These are phyloP conservation scores for Sclerotinia glacialis DNA, from an alignment of 2,329 filamentous ascomycete species.

Conservation along the genomic window DNA sequence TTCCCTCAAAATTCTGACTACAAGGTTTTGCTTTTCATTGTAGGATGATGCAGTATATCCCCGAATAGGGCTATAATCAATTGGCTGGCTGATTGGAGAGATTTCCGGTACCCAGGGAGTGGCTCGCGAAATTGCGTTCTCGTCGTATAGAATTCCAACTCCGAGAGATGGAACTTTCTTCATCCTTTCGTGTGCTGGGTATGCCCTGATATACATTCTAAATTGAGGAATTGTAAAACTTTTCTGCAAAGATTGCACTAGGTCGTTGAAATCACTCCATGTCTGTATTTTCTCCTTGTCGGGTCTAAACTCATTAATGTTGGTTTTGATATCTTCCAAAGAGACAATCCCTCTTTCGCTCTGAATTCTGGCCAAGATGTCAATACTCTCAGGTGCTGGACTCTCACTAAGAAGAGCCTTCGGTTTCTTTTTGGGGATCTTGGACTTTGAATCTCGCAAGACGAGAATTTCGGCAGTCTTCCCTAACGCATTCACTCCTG, in stretches of 20 bases:
- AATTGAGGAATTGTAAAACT: slow-evolving; percentile 38
- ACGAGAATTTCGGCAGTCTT: slow-evolving; percentile 36
- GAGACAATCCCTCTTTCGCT: slow-evolving; percentile 36
- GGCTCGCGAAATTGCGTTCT: slow-evolving; percentile 24
- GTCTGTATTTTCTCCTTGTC: slow-evolving; percentile 23
- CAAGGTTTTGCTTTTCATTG: slow-evolving; percentile 35
- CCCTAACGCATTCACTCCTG: slow-evolving; percentile 24
- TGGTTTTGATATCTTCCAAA: slow-evolving; percentile 33
- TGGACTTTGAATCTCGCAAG: slow-evolving; percentile 35
- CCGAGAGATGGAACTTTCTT: slow-evolving; percentile 4
- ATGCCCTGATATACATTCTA: slow-evolving; percentile 32
- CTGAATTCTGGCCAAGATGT: slow-evolving; percentile 36
- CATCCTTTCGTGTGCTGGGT: neutral
- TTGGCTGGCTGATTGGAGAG: slow-evolving; percentile 28
- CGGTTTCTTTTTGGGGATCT: slow-evolving; percentile 20
- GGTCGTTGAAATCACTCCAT: slow-evolving; percentile 34
- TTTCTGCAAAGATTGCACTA: slow-evolving; percentile 33
- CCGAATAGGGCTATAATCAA: slow-evolving; percentile 31
- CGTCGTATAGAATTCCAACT: neutral
- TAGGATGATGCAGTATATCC: slow-evolving; percentile 36
- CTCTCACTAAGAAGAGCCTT: neutral
- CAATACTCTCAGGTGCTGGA: slow-evolving; percentile 30
- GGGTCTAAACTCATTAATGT: slow-evolving; percentile 37
- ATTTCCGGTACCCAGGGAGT: slow-evolving; percentile 37
- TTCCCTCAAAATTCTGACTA: slow-evolving; percentile 33